phyloP scores from a whole-genome alignment of 805 yeast genomes.

The Pichia paraexigua region DNA sequence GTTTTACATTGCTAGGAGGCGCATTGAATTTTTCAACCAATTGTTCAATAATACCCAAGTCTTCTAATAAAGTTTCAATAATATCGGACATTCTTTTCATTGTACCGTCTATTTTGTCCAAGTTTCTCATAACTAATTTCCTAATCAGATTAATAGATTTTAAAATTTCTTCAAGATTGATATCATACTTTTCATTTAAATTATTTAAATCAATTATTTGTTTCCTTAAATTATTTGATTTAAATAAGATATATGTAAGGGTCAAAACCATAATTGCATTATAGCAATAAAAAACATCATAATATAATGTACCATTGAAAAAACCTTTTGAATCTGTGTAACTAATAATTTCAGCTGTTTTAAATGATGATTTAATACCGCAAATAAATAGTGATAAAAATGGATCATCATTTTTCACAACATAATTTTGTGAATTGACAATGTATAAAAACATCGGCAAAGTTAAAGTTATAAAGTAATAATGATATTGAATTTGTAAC shows the following conservation, averaged over 20 bases:
- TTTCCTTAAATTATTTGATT: conserved; percentile 15
- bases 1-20: conserved; percentile 23
- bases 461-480: conserved; percentile 34
- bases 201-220: conserved; percentile 24
- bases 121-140: conserved; percentile 26
- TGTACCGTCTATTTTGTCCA: conserved; percentile 33
- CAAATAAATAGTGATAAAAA: conserved; percentile 32
- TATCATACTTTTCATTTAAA: conserved; percentile 20
- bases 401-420: conserved; percentile 34
- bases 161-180: conserved; percentile 23
- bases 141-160: conserved; percentile 29
- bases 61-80: conserved; percentile 34
- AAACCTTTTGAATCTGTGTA: conserved; percentile 30
- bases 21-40: conserved; percentile 25
- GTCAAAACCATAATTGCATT: conserved; percentile 35
- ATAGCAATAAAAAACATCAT: conserved; percentile 38
- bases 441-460: conserved; percentile 37
- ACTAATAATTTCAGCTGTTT: conserved; percentile 32
- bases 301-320: conserved; percentile 37
- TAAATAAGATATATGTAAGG: conserved; percentile 32
- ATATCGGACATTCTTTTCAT: conserved; percentile 37
- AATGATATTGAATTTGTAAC: conserved; percentile 34
- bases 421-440: conserved; percentile 29
- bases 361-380: conserved; percentile 34
- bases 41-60: conserved; percentile 31